These are phyloP conservation scores for Fagopyrum homotropicum DNA, from an alignment of 148 eudicot genomes.

Conservation along the genomic window DNA sequence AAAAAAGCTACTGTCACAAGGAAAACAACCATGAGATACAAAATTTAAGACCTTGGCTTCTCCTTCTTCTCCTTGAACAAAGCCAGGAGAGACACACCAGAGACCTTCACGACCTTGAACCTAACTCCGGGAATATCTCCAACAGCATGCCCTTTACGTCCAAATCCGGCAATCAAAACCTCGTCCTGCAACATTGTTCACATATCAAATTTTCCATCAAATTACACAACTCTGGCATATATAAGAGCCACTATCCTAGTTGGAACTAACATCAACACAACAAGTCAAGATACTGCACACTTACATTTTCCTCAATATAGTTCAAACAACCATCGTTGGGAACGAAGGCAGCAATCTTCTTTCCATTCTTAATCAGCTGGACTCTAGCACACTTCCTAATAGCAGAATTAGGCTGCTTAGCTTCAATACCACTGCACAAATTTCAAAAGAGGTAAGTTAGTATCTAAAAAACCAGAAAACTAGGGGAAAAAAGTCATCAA, in stretches of 20 bases:
- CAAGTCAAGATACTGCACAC: constrained; percentile 14
- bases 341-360: constrained; percentile 62
- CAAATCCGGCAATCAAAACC: constrained; percentile 83
- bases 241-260: too few relatives aligned
- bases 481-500: too few relatives aligned
- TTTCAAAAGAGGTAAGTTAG: too few relatives aligned
- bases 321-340: constrained; percentile 59
- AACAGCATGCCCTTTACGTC: constrained; percentile 31
- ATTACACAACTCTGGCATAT: too few relatives aligned
- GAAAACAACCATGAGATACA: background rate
- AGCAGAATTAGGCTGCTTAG: constrained; percentile 62
- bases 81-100: constrained; percentile 87
- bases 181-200: constrained; percentile 41
- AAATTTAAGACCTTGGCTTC: constrained; percentile 74
- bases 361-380: constrained; percentile 85
- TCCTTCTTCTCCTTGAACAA: constrained; percentile 93
- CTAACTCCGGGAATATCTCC: constrained; percentile 99
- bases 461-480: too few relatives aligned
- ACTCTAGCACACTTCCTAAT: constrained; percentile 93
- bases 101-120: constrained; percentile 97
- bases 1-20: too few relatives aligned
- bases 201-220: too few relatives aligned
- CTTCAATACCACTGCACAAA: constrained; percentile 28
- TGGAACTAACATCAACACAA: too few relatives aligned
- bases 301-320: constrained; percentile 84